phyloP scores from a whole-genome alignment of 768 basidiomycete genomes.

The Phylloporus sp. region DNA sequence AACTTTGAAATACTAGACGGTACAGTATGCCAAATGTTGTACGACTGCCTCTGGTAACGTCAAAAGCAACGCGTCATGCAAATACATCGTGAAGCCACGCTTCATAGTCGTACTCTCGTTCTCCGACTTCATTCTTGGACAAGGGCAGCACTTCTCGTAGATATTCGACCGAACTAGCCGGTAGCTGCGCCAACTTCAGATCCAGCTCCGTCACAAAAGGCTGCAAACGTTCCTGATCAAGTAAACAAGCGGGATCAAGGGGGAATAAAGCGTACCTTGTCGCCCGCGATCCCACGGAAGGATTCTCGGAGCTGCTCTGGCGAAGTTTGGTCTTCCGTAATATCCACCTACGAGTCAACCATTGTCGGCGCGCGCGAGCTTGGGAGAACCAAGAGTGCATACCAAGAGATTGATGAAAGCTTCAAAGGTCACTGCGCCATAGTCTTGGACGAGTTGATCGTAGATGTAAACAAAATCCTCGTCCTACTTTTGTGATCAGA shows the following conservation, averaged over 20 bases:
- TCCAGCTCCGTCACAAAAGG: constrained; percentile 93
- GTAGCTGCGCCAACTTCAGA: constrained; percentile 76
- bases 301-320: constrained; percentile 88
- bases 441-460: constrained; percentile 69
- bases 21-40: neutral
- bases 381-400: constrained; percentile 14
- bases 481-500: constrained; percentile 43
- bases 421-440: constrained; percentile 88
- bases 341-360: constrained; percentile 68
- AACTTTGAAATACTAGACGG: neutral
- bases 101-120: constrained; percentile 76
- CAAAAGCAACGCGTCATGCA: constrained; percentile 32
- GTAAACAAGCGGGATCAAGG: neutral
- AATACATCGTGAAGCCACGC: constrained; percentile 79
- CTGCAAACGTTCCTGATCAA: constrained; percentile 37
- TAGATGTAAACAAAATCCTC: constrained; percentile 85
- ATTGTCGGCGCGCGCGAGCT: neutral
- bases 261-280: constrained; percentile 61
- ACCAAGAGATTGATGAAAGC: constrained; percentile 94
- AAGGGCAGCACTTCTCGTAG: constrained; percentile 78
- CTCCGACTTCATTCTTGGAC: constrained; percentile 46
- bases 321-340: constrained; percentile 93
- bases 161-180: constrained; percentile 71
- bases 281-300: constrained; percentile 85
- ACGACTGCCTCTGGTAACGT: neutral